Evolutionary conservation across 169 alveolate genomes (phyloP), one percentile per base, ranked within the genome.

Genomic region (Eimeria tenella): DNA sequence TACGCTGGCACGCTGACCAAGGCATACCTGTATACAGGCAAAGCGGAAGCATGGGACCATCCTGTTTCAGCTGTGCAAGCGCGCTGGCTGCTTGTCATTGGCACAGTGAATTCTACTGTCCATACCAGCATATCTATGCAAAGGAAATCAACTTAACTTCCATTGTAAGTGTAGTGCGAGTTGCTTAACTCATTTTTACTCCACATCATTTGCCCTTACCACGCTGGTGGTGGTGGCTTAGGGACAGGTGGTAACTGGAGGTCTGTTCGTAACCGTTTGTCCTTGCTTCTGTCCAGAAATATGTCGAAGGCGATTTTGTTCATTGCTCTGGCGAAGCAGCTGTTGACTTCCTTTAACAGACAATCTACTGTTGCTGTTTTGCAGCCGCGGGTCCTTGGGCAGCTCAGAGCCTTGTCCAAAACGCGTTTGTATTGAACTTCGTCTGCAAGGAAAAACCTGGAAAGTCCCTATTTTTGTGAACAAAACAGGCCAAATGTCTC

Each of bases 241-340:
- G 86, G 56, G 3, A 55, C 23, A n/a, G 98, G 97, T 58, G 98
- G 99, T 50, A 97, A 96, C 60, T 94, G 97, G 58, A 97, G 93
- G 95, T 97, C 97, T 68, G 95, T 97, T 21, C 94, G 95, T 88
- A 97, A 94, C 56, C 93, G 90, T 82, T 95, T 95, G 84, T 95
- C 96, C 50, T 95, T 96, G 60, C 92, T 94, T 21, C 97, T 96
- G 25, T 93, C 96, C 89, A 96, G 86, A 87, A 96, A 96, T 92
- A 97, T 97, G 94, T 98, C 99, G 90, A 98, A 97, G 58, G 98
- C 97, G 71, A 97, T 97, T 94, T 97, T 98, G 86, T 98, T 98
- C 98, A 98, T 98, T 11, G 99, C 97, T 83, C 99, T 96, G 31
- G 98, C 97, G 86, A 97, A 98, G 94, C 96, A 97, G 52, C 95